Evolutionary conservation across 768 basidiomycete species (phyloP), one percentile per base, ranked within the genome.

Genomic region (Clathrus columnatus): DNA sequence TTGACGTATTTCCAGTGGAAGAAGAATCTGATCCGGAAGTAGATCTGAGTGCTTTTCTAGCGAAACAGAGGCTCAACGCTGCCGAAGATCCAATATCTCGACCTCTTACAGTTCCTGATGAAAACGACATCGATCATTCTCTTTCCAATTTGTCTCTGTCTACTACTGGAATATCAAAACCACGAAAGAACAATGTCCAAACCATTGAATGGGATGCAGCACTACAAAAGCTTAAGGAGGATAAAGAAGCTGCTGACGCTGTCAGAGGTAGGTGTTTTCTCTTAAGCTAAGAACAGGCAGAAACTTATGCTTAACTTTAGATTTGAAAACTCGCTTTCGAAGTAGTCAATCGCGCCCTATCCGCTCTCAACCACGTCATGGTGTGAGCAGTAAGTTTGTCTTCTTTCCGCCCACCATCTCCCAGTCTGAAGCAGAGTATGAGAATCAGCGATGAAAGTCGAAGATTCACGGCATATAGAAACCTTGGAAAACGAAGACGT

Each of bases 211-310:
- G 88, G 88, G 80, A 85, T 58, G 70, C 73, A 3, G 70, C 78
- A 24, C 68, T 91, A 2, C 85, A 88, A 28, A 73, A 77, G 30
- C 70, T 91, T 73, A 77, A 69, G 29, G 75, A 78, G 20, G 87
- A 88, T 59, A 91, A 89, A 62, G 76, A 77, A 1, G 75, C 78
- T 5, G 87, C 87, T 0, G 87, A 90, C 57, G 88, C 89, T 11
- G 78, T 77, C 21, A 73, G 86, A 75, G 89, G 89, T 87, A 51
- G 44, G 72, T 62, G 17, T 52, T 20, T 30, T 48, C 28, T 10
- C 16, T 45, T 45, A 20, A 17, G 24, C 50, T 29, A 24, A 29
- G 51, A 17, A 18, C 28, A 36, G 48, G n/a, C n/a, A n/a, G n/a
- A n/a, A n/a, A n/a, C n/a, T 20, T 47, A 20, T 29, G 5, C 30